Evolutionary conservation across 164 flowering plant species (phyloP).

Genomic region (Akebia trifoliata): DNA sequence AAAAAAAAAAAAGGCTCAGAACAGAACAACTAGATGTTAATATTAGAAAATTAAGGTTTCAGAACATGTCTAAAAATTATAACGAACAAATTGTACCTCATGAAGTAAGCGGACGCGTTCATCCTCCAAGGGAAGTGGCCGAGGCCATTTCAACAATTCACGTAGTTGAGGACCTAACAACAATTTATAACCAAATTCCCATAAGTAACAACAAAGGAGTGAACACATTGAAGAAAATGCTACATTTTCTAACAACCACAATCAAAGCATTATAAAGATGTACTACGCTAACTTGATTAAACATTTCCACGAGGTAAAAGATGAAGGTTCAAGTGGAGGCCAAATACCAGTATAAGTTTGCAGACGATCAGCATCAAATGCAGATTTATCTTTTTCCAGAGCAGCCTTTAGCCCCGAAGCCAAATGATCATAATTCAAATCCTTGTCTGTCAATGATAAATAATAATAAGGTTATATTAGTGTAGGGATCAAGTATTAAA

Average conservation of each 20-base stretch:
- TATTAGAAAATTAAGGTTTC: neutral
- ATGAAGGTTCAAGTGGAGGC: neutral
- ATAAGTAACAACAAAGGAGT: neutral
- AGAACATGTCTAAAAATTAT: neutral
- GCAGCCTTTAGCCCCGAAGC: slow-evolving; percentile 70
- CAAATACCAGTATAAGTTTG: slow-evolving; percentile 69
- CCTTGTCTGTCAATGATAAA: slow-evolving; percentile 47
- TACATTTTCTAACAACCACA: too few relatives aligned
- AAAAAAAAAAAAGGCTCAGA: neutral
- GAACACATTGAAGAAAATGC: too few relatives aligned
- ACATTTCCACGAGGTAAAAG: too few relatives aligned
- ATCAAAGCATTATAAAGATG: too few relatives aligned
- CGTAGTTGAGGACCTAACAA: slow-evolving; percentile 71
- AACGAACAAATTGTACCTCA: slow-evolving; percentile 45
- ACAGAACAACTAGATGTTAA: too few relatives aligned
- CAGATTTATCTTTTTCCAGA: slow-evolving; percentile 68
- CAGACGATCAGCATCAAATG: slow-evolving; percentile 83
- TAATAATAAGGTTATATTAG: too few relatives aligned
- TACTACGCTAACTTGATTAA: too few relatives aligned
- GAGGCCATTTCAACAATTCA: slow-evolving; percentile 79
- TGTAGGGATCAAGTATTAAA: too few relatives aligned
- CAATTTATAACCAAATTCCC: neutral
- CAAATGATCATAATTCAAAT: slow-evolving; percentile 67
- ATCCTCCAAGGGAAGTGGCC: slow-evolving; percentile 94
- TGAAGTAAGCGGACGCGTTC: slow-evolving; percentile 82